Conservation (phyloP, 306 rosid genomes). For the Castanea mollissima region DNA sequence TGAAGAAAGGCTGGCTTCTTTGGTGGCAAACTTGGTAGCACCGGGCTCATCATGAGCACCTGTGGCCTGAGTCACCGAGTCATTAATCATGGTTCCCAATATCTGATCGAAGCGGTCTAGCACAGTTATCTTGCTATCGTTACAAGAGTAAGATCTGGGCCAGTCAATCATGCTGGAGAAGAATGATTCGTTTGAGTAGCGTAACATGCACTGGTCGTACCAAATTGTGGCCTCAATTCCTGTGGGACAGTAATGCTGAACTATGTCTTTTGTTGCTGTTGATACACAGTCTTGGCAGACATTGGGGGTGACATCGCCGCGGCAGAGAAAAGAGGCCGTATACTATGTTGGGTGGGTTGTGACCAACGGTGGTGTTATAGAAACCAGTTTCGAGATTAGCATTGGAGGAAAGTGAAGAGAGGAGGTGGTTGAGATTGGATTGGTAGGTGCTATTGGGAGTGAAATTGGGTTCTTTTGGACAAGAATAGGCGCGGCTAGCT, state of each 20-base stretch:
- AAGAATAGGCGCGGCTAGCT: neutral
- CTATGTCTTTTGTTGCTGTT: conserved; percentile 6
- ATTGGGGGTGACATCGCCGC: neutral
- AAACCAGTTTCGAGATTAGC: neutral
- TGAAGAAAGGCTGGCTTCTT: neutral
- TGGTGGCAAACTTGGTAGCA: neutral
- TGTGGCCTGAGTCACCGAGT: conserved; percentile 12
- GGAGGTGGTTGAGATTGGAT: neutral
- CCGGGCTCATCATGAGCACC: neutral
- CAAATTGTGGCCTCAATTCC: conserved; percentile 16
- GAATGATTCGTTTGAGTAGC: conserved; percentile 27
- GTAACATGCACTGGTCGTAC: conserved; percentile 35
- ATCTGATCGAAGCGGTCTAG: neutral
- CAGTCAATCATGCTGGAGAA: neutral
- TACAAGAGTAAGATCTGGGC: neutral
- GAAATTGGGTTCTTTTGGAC: neutral
- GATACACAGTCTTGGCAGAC: conserved; percentile 30
- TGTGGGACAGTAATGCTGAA: conserved; percentile 7
- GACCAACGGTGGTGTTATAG: conserved; percentile 3
- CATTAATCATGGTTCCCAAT: neutral
- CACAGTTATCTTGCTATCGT: neutral
- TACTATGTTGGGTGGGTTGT: neutral
- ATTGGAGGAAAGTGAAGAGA: neutral
- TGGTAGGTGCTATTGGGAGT: neutral
- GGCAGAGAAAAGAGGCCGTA: conserved; percentile 17